A percentile compares a stretch with the other conserved stretches of the same genome.
Conservation (phyloP, 805 yeast species). For the Ogataea paraovalis region DNA sequence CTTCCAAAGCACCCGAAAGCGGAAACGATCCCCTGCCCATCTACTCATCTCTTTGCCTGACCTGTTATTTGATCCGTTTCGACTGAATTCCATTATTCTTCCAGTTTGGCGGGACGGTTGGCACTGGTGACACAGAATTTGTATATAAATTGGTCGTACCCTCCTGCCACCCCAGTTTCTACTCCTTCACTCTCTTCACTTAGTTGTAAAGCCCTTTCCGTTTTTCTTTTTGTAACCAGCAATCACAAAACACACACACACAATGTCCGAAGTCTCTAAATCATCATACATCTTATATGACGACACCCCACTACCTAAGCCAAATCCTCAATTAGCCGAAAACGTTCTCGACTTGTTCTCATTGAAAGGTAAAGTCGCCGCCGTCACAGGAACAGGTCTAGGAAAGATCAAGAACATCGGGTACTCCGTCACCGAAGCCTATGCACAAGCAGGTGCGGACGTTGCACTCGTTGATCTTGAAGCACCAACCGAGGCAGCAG, state of each 20-base stretch:
- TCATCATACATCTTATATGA: conserved; percentile 1
- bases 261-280: background rate
- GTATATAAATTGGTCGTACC: too few relatives aligned
- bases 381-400: conserved; percentile 36
- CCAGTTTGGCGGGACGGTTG: too few relatives aligned
- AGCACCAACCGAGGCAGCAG: conserved; percentile 29
- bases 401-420: conserved; percentile 30
- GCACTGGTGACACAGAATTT: too few relatives aligned
- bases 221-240: background rate
- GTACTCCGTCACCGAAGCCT: conserved; percentile 35
- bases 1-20: background rate
- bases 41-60: background rate
- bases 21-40: background rate
- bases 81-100: background rate
- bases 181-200: too few relatives aligned
- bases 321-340: background rate
- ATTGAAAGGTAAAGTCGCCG: conserved; percentile 36
- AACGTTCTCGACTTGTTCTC: conserved; percentile 31
- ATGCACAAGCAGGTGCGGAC: conserved; percentile 38
- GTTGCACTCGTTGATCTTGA: conserved; percentile 38
- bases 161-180: too few relatives aligned
- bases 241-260: background rate
- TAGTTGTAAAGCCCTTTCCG: background rate
- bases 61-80: background rate
- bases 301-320: conserved; percentile 1